Base-by-base conservation (phyloP, 441 rosid species). In the Hura crepitans region DNA sequence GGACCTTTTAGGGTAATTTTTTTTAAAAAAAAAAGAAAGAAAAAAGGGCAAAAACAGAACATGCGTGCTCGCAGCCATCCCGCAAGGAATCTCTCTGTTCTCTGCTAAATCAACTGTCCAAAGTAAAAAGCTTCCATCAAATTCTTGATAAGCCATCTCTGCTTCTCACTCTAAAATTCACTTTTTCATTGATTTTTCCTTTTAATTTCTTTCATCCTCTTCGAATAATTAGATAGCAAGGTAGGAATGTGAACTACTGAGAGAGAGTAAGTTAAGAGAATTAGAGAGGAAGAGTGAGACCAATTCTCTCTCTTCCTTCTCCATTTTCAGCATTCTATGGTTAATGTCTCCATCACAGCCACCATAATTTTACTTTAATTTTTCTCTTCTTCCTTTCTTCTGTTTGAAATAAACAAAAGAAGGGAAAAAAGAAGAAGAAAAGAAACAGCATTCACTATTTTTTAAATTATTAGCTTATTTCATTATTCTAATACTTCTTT, bases 161-260 rank as follows among this genome's bases (percentile, higher is more conserved):
- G n/a, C n/a, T n/a, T 37, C 43, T 53, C 53, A 11, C 55, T 11
- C 25, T 20, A 31, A 12, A 54, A 28, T 56, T 30, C 0, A 47
- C 60, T 69, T 65, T 69, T 57, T 12, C 8, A 61, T 20, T 8
- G 49, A 20, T 12, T 8, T 51, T 47, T 68, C 13, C 20, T 31
- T 4, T 58, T 18, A 2, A 1, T 31, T 31, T 23, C 2, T 51
- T 0, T 11, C 2, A 3, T 42, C 20, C 23, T 6, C 6, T 37
- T 3, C 23, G 84, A 72, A 78, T 85, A 57, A 77, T 77, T 81
- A 71, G 9, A 9, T 50, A 73, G n/a, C 72, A 83, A 80, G 83
- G 6, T 69, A 85, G 65, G 85, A 81, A 81, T 79, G 79, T 54
- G 43, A 78, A 68, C 46, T 37, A 61, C 64, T 58, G 28, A 57